Conservation (phyloP, 345 rosid genomes). For the Ceriops decandra region DNA sequence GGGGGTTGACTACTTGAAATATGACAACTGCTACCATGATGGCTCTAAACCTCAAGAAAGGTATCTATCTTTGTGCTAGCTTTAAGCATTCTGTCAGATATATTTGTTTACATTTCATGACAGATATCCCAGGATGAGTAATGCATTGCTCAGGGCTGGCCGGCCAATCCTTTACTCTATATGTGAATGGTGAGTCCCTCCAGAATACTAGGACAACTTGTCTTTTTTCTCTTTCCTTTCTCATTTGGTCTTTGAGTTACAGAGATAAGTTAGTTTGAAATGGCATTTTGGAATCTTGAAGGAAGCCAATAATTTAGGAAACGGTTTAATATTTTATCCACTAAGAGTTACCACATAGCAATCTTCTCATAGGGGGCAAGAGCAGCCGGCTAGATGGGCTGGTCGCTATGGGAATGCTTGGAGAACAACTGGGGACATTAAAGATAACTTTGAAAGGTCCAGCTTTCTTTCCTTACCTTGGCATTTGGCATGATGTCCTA, state of each 20-base stretch:
- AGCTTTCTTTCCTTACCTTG: neutral
- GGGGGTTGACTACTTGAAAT: constrained; percentile 32
- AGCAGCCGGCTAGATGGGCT: constrained; percentile 27
- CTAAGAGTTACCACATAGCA: neutral
- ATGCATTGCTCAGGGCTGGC: constrained; percentile 24
- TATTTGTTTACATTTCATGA: neutral
- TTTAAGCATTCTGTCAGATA: neutral
- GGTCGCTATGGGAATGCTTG: constrained; percentile 21
- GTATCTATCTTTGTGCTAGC: neutral
- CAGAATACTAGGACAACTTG: neutral
- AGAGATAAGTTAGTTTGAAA: neutral
- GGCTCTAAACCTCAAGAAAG: constrained; percentile 26
- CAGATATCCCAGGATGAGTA: constrained; percentile 27
- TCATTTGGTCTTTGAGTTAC: neutral
- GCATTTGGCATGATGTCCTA: neutral
- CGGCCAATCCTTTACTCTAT: constrained; percentile 26
- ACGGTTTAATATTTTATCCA: neutral
- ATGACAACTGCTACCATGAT: constrained; percentile 29
- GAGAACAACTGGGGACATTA: constrained; percentile 32
- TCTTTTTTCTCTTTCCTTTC: neutral
- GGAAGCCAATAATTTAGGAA: neutral
- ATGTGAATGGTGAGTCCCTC: constrained; percentile 26
- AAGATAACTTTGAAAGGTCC: constrained; percentile 22
- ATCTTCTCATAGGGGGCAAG: constrained; percentile 19
- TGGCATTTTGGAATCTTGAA: neutral